Conservation (phyloP, 2,329 filamentous ascomycete genomes). For the Cytospora mali region DNA sequence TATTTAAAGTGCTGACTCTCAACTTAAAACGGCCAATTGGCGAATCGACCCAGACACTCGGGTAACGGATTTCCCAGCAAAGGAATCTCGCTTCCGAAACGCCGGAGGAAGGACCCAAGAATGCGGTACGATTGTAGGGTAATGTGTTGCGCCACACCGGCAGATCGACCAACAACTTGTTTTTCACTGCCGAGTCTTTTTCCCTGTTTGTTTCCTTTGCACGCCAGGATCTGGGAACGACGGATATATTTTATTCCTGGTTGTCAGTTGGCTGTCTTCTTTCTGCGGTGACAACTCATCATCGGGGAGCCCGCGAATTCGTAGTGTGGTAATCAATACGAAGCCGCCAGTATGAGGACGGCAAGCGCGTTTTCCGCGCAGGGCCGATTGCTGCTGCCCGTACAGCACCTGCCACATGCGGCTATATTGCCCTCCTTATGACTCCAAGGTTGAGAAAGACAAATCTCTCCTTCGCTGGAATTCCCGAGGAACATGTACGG, state of each 20-base stretch:
- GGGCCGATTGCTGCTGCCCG: too few relatives aligned
- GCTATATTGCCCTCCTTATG: too few relatives aligned
- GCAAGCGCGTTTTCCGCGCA: background rate
- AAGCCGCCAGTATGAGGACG: background rate
- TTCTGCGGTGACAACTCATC: background rate
- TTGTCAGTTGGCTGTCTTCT: background rate
- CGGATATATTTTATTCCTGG: background rate
- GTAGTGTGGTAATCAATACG: background rate
- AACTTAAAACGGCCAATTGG: slow-evolving; percentile 8
- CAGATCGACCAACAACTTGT: background rate
- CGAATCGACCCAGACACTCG: slow-evolving; percentile 13
- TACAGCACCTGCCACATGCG: too few relatives aligned
- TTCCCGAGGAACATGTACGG: background rate
- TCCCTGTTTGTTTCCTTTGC: background rate
- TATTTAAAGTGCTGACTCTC: slow-evolving; percentile 15
- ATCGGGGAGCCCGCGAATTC: too few relatives aligned
- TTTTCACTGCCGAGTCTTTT: background rate
- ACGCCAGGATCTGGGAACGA: background rate
- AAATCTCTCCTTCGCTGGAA: background rate
- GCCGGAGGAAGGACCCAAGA: slow-evolving; percentile 14
- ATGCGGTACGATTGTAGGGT: slow-evolving; percentile 3
- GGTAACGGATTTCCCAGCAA: slow-evolving; percentile 19
- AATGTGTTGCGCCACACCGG: slow-evolving; percentile 5
- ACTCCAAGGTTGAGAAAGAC: background rate
- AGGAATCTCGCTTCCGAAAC: slow-evolving; percentile 20